A percentile compares a stretch with the other conserved stretches of the same genome.
phyloP scores from a whole-genome alignment of 306 rosid species.

The Cicer pinnatifidum region DNA sequence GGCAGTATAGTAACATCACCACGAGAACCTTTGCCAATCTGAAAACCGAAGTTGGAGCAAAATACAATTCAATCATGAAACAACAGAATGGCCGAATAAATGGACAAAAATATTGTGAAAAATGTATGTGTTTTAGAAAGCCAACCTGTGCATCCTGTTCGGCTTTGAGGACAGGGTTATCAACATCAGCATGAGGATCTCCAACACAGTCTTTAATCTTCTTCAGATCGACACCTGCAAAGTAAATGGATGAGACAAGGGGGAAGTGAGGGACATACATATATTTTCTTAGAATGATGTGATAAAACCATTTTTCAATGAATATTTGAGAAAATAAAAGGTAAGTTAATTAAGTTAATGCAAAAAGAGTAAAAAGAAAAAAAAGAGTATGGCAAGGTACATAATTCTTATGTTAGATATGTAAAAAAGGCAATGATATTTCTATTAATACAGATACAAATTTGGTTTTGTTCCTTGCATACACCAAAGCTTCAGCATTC shows the following conservation, averaged over 20 bases:
- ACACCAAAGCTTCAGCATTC: too few species aligned
- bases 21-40: conserved; percentile 91
- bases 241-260: conserved; percentile 35
- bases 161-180: conserved; percentile 76
- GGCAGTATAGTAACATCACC: conserved; percentile 98
- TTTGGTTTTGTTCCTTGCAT: too few species aligned
- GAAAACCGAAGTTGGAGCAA: conserved; percentile 45
- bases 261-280: background rate
- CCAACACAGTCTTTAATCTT: conserved; percentile 84
- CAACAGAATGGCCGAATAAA: conserved; percentile 19
- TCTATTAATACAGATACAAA: too few species aligned
- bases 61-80: conserved; percentile 30
- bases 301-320: conserved; percentile 7
- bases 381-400: background rate
- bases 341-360: background rate
- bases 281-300: conserved; percentile 32
- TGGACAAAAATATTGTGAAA: conserved; percentile 18
- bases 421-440: too few species aligned
- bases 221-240: conserved; percentile 68
- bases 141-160: conserved; percentile 91
- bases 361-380: conserved; percentile 3
- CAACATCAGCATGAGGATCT: conserved; percentile 70
- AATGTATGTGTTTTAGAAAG: conserved; percentile 4
- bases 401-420: background rate
- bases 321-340: conserved; percentile 34